Conservation (phyloP, 2,329 filamentous ascomycete genomes). For the Diplodia seriata region DNA sequence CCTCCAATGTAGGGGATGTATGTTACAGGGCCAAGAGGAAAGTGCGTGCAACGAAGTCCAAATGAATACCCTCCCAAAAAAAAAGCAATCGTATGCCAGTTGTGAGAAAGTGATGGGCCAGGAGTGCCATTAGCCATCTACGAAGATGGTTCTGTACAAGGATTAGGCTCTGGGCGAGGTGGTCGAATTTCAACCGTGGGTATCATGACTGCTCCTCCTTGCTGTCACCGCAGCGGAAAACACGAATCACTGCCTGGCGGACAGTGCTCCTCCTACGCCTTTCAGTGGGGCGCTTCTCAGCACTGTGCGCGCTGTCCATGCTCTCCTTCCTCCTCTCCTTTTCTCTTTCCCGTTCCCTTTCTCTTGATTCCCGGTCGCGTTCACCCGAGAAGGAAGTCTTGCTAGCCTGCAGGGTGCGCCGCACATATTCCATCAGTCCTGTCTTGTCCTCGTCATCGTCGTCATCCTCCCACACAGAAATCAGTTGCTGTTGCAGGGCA, state of each 20-base stretch:
- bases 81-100: constrained; percentile 4
- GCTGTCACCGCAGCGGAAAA: constrained; percentile 20
- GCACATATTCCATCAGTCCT: constrained; percentile 22
- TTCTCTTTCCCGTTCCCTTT: constrained; percentile 10
- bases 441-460: constrained; percentile 27
- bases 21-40: constrained; percentile 21
- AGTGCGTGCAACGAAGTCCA: constrained; percentile 14
- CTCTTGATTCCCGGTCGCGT: neutral
- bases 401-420: constrained; percentile 23
- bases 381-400: constrained; percentile 25
- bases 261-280: constrained; percentile 19
- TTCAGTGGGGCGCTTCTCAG: neutral
- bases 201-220: constrained; percentile 18
- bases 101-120: neutral
- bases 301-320: constrained; percentile 2
- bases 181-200: neutral
- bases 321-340: constrained; percentile 2
- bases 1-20: constrained; percentile 12
- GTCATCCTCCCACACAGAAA: constrained; percentile 29
- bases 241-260: constrained; percentile 28
- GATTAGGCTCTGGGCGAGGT: constrained; percentile 2
- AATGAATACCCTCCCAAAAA: neutral
- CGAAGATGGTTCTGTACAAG: constrained; percentile 6
- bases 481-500: constrained; percentile 22
- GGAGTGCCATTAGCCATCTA: neutral